phyloP scores from a whole-genome alignment of 2,329 filamentous ascomycete genomes.

The Claviceps sp. region DNA sequence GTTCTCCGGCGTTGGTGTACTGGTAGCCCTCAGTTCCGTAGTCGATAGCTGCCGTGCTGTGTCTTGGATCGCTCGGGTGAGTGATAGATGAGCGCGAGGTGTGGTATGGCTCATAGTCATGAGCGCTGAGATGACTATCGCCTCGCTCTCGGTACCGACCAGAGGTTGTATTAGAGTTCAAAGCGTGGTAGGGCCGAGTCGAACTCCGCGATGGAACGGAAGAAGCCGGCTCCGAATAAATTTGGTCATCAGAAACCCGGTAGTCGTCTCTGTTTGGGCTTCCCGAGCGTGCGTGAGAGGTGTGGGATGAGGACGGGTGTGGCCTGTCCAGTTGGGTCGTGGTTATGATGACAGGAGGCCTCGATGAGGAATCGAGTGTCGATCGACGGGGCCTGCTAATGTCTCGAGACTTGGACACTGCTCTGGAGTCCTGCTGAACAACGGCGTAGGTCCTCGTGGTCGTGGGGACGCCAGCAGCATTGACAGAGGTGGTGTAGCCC shows the following conservation, averaged over 20 bases:
- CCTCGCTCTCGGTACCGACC: conserved; percentile 35
- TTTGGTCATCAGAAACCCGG: conserved; percentile 35
- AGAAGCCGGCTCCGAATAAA: conserved; percentile 44
- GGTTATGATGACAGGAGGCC: conserved; percentile 44
- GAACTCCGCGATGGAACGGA: conserved; percentile 39
- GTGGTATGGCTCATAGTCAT: conserved; percentile 32
- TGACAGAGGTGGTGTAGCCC: conserved; percentile 20
- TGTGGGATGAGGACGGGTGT: conserved; percentile 26
- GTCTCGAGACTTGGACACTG: conserved; percentile 35
- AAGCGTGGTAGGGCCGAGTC: conserved; percentile 32
- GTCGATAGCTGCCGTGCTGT: conserved; percentile 30
- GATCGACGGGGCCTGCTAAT: conserved; percentile 35
- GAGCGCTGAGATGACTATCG: conserved; percentile 26
- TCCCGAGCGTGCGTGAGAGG: conserved; percentile 18
- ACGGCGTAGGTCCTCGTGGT: conserved; percentile 44
- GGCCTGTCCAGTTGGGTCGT: conserved; percentile 32
- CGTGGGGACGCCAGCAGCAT: conserved; percentile 24
- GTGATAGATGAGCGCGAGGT: conserved; percentile 30
- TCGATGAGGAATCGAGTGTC: conserved; percentile 34
- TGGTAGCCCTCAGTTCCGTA: conserved; percentile 48
- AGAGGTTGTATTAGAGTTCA: conserved; percentile 38
- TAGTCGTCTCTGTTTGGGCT: conserved; percentile 41
- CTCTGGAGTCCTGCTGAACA: conserved; percentile 33
- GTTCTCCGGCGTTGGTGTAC: conserved; percentile 49
- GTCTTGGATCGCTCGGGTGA: conserved; percentile 31